phyloP scores from a whole-genome alignment of 2,329 filamentous ascomycete species.

The Alternaria arbusti region DNA sequence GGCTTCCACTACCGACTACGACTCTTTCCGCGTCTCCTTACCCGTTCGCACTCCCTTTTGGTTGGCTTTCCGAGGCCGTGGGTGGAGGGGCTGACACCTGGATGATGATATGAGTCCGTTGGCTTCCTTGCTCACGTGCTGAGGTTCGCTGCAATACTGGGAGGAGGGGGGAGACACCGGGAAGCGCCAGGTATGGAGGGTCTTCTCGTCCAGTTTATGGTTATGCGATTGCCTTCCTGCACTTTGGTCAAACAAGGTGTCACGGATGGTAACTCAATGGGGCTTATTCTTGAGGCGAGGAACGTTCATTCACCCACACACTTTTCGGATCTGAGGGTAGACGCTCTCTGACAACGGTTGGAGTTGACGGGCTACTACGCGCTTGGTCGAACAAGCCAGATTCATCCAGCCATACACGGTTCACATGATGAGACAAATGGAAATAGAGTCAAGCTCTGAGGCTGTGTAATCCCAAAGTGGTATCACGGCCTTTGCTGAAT shows the following conservation, averaged over 20 bases:
- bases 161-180: conserved; percentile 40
- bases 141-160: conserved; percentile 27
- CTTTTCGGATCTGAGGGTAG: conserved; percentile 55
- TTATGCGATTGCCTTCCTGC: conserved; percentile 87
- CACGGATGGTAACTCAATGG: conserved; percentile 92
- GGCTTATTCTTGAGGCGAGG: conserved; percentile 99
- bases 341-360: conserved; percentile 25
- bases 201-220: conserved; percentile 91
- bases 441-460: conserved; percentile 99
- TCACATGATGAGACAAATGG: conserved; percentile 84
- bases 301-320: conserved; percentile 59
- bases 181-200: conserved; percentile 52
- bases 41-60: conserved; percentile 60
- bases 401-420: conserved; percentile 55
- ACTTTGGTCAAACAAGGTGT: conserved; percentile 45
- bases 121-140: conserved; percentile 46
- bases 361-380: conserved; percentile 44
- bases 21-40: conserved; percentile 56
- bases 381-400: conserved; percentile 75
- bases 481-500: conserved; percentile 50
- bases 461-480: conserved; percentile 56
- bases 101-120: conserved; percentile 92
- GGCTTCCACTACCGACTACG: conserved; percentile 64
- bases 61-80: conserved; percentile 20
- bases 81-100: conserved; percentile 59